Evolutionary conservation across 225 moss, liverwort and hornwort species (phyloP), one percentile per base, ranked within the genome.

Genomic region (Straminergon stramineum): DNA sequence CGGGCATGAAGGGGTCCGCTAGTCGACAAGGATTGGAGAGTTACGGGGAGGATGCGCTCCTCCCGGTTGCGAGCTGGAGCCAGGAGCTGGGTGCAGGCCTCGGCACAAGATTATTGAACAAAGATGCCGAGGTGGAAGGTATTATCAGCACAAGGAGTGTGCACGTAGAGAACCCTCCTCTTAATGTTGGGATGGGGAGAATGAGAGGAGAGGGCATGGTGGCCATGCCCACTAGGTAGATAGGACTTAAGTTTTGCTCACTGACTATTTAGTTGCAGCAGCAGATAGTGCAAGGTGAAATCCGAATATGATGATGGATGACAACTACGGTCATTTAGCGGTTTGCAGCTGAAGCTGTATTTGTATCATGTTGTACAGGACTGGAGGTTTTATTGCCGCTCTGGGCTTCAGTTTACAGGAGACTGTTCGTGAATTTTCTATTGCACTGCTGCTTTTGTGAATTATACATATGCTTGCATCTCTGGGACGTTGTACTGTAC

Each of bases 11-110:
- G 84, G 94, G 94, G 55, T 91, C 91, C 43, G 93, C 90, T 63
- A 95, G 93, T 89, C 93, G 94, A 69, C 94, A 92, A 79, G 98
- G 92, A 77, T 81, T 92, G 90, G 91, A 93, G 82, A 92, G 90
- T 61, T 95, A 99, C 82, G 95, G 95, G 55, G 99, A 99, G 88
- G 99, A 99, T 88, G 95, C 99, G n/a, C 96, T 99, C 88, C 93
- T 99, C 88, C 99, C 99, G 15, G 99, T 99, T 34, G 99, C 99
- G 34, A 99, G 97, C 91, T 99, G 99, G 99, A 99, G 99, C 91
- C 96, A 99, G 85, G 99, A 99, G 93, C 94, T 99, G 64, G 99
- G 99, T 89, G 97, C 99, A 48, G 99, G 99, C 87, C 95, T 99
- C 81, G 99, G 99, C 85, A 97, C 99, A 56, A 92, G 96, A 74